Conservation (phyloP, 2,329 filamentous ascomycete species). For the Penicillium polonicum region DNA sequence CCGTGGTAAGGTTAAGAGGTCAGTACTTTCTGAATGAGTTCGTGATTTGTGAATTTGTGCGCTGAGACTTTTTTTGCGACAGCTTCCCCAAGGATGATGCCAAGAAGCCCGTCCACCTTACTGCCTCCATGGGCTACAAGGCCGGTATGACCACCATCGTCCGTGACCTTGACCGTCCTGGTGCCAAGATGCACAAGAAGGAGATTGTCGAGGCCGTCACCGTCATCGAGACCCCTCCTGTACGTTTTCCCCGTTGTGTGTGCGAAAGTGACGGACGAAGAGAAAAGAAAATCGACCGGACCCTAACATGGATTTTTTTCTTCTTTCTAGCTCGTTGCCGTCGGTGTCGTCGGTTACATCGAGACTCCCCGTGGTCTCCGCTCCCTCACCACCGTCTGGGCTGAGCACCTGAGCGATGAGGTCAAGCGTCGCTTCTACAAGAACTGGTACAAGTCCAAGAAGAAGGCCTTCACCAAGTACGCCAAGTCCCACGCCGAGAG, state of each 20-base stretch:
- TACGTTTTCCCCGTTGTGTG: constrained; percentile 56
- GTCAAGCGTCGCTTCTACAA: constrained; percentile 99
- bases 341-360: constrained; percentile 99
- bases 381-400: constrained; percentile 99
- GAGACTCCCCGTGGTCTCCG: constrained; percentile 99
- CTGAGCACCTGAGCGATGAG: constrained; percentile 98
- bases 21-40: constrained; percentile 42
- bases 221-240: constrained; percentile 90
- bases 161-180: constrained; percentile 97
- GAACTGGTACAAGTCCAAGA: constrained; percentile 99
- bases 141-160: constrained; percentile 99
- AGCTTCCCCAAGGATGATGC: constrained; percentile 99
- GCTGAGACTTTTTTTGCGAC: constrained; percentile 34
- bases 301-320: constrained; percentile 3
- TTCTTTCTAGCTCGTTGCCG: constrained; percentile 84
- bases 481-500: constrained; percentile 99
- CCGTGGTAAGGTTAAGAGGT: constrained; percentile 98
- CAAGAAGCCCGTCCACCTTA: constrained; percentile 99
- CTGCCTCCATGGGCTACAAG: constrained; percentile 99
- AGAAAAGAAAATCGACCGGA: constrained; percentile 18
- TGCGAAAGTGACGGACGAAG: not conserved
- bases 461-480: constrained; percentile 99
- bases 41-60: constrained; percentile 22
- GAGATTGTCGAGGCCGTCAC: constrained; percentile 87
- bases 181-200: constrained; percentile 99